A percentile compares a stretch with the other conserved stretches of the same genome.
Evolutionary conservation across 305 asterid species (phyloP).

Genomic region (Coffea humblotiana): DNA sequence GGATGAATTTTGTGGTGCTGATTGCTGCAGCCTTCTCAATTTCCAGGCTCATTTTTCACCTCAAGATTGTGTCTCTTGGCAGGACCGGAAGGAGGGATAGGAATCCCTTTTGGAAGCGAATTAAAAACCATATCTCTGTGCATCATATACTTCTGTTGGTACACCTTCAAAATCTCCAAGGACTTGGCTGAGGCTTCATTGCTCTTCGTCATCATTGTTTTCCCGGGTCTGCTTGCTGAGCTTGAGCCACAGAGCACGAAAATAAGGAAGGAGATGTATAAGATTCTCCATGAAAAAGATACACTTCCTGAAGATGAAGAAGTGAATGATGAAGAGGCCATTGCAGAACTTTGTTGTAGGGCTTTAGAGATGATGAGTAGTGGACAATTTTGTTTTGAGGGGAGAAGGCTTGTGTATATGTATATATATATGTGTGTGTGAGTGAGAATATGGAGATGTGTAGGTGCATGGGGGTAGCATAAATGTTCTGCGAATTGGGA

Average conservation of each 20-base stretch:
- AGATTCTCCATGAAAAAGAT: not conserved
- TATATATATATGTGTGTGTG: too few relatives aligned
- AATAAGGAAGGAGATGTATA: conserved; percentile 15
- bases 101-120: conserved; percentile 52
- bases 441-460: not conserved
- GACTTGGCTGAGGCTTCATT: conserved; percentile 14
- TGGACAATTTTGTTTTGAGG: not conserved
- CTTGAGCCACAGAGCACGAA: conserved; percentile 30
- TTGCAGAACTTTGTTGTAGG: not conserved
- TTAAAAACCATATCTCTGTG: conserved; percentile 32
- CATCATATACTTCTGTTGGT: conserved; percentile 11
- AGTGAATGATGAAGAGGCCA: conserved; percentile 21
- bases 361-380: conserved; percentile 13
- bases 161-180: conserved; percentile 19
- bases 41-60: conserved; percentile 31
- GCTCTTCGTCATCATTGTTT: conserved; percentile 20
- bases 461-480: conserved; percentile 23
- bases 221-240: conserved; percentile 29
- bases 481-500: conserved; percentile 23
- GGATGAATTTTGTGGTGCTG: not conserved
- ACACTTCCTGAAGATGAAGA: conserved; percentile 11
- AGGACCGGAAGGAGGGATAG: conserved; percentile 73
- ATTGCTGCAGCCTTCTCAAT: conserved; percentile 15
- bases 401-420: not conserved
- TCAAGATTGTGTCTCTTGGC: conserved; percentile 58